Base-by-base conservation (phyloP, 2,329 filamentous ascomycete species). In the Chrysoporthe puriensis region DNA sequence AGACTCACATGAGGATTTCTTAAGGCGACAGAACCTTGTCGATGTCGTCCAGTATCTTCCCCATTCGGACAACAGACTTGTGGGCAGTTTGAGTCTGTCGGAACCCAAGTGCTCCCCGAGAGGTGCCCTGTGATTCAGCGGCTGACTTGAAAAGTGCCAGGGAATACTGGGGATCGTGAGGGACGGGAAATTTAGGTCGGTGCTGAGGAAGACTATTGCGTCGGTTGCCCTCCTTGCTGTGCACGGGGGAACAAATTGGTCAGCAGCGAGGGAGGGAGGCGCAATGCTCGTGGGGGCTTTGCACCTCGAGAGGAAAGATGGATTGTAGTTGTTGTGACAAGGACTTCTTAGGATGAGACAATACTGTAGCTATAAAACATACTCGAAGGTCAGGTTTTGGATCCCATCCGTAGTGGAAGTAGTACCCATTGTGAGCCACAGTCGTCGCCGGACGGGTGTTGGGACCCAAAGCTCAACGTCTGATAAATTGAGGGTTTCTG, bases 91-190 rank as follows among this genome's bases (percentile, higher is more conserved):
- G 56, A 13, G 61, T 32, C 42, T 64, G 34, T 0, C 67, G 67
- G 40, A 69, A 61, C 3, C 54, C 64, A 34, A 69, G 64, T 5
- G 63, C 61, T n/a, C 46, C 46, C 14, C 64, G 57, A 18, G 57
- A 34, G 32, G 26, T n/a, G 5, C 42, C 57, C 44, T 62, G n/a
- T 18, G 36, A 7, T 46, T n/a, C 36, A 21, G n/a, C 40, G 8
- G 61, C 44, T 4, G 48, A 42, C 2, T n/a, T 59, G 46, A 67
- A 62, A 6, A 50, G 26, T 2, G 36, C 34, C 46, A 69, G 63
- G 1, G 61, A 18, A 18, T 67, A 69, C 14, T 67, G 57, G n/a
- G 48, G 54, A 34, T 64, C 61, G 2, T 63, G 32, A n/a, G 56
- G 61, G 1, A 67, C 64, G 34, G 56, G 61, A n/a, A 69, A 34